Percentiles rank a stretch among this genome's conserved stretches.
phyloP scores from a whole-genome alignment of 805 yeast genomes.

The Komagataella pastoris region DNA sequence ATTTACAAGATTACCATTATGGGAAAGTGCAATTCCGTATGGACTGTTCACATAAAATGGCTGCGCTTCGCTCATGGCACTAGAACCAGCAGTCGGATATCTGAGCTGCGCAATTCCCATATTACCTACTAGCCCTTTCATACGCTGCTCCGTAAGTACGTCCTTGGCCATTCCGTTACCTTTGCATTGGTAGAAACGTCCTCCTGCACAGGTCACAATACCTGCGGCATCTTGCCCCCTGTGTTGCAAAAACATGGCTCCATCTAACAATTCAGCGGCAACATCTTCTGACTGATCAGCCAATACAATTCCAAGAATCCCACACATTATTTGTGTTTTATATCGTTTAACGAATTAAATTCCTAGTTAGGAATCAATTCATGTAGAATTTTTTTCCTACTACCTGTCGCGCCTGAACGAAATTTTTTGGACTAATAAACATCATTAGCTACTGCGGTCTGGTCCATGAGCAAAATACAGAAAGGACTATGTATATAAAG shows the following conservation, averaged over 20 bases:
- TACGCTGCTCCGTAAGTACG: slow-evolving; percentile 78
- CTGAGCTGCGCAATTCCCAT: slow-evolving; percentile 94
- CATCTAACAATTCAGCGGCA: slow-evolving; percentile 86
- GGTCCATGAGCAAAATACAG: no score
- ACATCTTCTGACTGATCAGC: slow-evolving; percentile 63
- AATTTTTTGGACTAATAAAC: no score
- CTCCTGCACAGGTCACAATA: slow-evolving; percentile 89
- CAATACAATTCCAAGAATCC: slow-evolving; percentile 77
- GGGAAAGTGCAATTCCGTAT: slow-evolving; percentile 81
- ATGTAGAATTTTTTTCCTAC: not conserved
- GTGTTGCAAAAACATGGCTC: slow-evolving; percentile 85
- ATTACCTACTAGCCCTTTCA: slow-evolving; percentile 72
- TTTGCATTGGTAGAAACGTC: slow-evolving; percentile 92
- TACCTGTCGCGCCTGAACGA: not conserved
- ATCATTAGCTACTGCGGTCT: no score
- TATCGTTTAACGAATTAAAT: not conserved
- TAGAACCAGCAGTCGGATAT: slow-evolving; percentile 95
- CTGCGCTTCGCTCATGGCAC: slow-evolving; percentile 94
- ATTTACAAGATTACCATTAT: slow-evolving; percentile 92
- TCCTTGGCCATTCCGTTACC: slow-evolving; percentile 99
- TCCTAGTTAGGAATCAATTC: not conserved
- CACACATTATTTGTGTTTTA: slow-evolving; percentile 55
- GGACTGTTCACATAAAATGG: slow-evolving; percentile 98
- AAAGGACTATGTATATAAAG: no score
- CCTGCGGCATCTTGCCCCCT: slow-evolving; percentile 99